phyloP scores from a whole-genome alignment of 2,329 filamentous ascomycete species.

The Aphanocladium album region DNA sequence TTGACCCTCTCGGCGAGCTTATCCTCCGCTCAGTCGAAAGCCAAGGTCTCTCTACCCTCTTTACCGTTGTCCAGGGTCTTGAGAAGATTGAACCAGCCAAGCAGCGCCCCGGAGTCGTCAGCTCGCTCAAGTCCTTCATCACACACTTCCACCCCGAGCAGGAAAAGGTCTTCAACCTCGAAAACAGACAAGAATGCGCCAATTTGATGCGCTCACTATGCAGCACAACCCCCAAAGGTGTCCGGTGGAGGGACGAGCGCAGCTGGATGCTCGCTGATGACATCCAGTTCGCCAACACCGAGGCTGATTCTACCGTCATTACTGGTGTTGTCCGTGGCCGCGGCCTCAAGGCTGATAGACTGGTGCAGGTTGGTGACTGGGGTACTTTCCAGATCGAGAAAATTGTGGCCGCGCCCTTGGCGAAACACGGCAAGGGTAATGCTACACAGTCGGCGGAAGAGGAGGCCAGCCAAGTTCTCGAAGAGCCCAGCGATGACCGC shows the following conservation, averaged over 20 bases:
- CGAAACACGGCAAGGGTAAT: constrained; percentile 55
- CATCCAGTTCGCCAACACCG: constrained; percentile 61
- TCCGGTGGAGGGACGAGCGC: constrained; percentile 91
- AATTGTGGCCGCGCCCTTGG: constrained; percentile 71
- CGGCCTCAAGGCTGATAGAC: constrained; percentile 80
- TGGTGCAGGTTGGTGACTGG: constrained; percentile 91
- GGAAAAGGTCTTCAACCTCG: constrained; percentile 85
- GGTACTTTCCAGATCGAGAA: constrained; percentile 89
- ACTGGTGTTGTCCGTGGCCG: constrained; percentile 84
- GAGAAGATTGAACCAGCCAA: constrained; percentile 76
- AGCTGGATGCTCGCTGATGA: constrained; percentile 94
- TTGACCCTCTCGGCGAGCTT: constrained; percentile 78
- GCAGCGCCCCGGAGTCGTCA: constrained; percentile 67
- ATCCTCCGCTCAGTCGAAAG: constrained; percentile 84
- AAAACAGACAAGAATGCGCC: constrained; percentile 82
- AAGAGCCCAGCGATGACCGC: constrained; percentile 68
- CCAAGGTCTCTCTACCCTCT: constrained; percentile 90
- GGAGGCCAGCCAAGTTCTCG: constrained; percentile 54
- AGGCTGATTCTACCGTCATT: constrained; percentile 62
- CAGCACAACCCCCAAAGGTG: constrained; percentile 85
- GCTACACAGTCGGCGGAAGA: constrained; percentile 67
- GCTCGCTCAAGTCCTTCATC: constrained; percentile 86
- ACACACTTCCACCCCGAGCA: constrained; percentile 90
- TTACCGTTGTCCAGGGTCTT: constrained; percentile 76
- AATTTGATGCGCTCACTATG: constrained; percentile 89